A percentile compares a stretch with the other conserved stretches of the same genome.
phyloP scores from a whole-genome alignment of 1,284 basidiomycete genomes.

The Earliella scabrosa region DNA sequence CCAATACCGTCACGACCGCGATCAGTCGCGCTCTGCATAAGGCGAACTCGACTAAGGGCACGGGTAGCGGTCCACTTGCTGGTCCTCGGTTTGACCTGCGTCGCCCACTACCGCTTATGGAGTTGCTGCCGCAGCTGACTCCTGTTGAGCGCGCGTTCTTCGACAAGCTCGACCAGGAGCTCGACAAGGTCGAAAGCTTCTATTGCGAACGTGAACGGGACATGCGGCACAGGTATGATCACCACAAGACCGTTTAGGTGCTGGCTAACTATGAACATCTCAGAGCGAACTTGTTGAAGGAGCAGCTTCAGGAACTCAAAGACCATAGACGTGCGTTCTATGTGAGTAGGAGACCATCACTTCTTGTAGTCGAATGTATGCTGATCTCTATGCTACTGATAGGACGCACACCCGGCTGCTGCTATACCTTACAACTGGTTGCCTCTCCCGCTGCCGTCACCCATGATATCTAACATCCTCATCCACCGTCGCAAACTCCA shows the following conservation, averaged over 20 bases:
- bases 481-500: conserved; percentile 12
- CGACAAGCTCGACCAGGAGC: conserved; percentile 70
- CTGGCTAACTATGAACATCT: neutral
- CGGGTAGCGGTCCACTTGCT: neutral
- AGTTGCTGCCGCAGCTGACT: conserved; percentile 56
- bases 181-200: conserved; percentile 86
- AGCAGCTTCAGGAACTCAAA: conserved; percentile 76
- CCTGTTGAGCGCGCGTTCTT: conserved; percentile 76
- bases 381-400: neutral
- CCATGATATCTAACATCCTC: conserved; percentile 14
- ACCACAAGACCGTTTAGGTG: neutral
- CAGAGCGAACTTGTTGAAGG: conserved; percentile 46
- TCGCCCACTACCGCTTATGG: conserved; percentile 45
- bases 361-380: neutral
- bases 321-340: conserved; percentile 73
- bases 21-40: conserved; percentile 16
- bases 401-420: conserved; percentile 24
- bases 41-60: conserved; percentile 14
- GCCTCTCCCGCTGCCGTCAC: conserved; percentile 14
- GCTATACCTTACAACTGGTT: conserved; percentile 14
- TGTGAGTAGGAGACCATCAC: conserved; percentile 43
- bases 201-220: conserved; percentile 79
- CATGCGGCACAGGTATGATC: conserved; percentile 46
- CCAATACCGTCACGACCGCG: conserved; percentile 12
- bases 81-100: conserved; percentile 16